phyloP scores from a whole-genome alignment of 768 basidiomycete species.

The Gyrodon lividus region DNA sequence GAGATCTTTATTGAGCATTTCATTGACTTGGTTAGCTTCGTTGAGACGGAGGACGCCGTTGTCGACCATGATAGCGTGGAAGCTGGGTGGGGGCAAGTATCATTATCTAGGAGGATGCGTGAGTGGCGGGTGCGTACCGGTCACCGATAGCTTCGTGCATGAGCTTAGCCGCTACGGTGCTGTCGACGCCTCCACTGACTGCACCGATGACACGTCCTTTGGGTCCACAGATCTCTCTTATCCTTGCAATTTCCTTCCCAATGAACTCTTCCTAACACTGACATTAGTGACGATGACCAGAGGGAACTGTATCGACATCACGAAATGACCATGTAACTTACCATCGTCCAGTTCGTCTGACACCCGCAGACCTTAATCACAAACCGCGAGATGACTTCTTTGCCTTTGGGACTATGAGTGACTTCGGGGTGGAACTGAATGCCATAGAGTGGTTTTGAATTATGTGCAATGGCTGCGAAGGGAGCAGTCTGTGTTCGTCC shows the following conservation, averaged over 20 bases:
- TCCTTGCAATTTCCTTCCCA: conserved; percentile 91
- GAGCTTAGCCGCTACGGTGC: conserved; percentile 95
- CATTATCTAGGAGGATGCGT: not conserved
- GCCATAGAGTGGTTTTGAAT: conserved; percentile 86
- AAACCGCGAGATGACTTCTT: conserved; percentile 85
- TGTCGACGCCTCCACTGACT: conserved; percentile 96
- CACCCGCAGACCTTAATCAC: conserved; percentile 84
- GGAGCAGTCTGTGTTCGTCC: conserved; percentile 86
- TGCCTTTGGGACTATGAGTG: conserved; percentile 88
- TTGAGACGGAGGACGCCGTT: conserved; percentile 94
- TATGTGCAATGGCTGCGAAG: conserved; percentile 90
- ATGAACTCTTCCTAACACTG: conserved; percentile 86
- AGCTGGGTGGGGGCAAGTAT: conserved; percentile 45
- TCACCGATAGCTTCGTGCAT: conserved; percentile 99
- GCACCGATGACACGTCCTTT: conserved; percentile 97
- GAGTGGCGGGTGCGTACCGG: conserved; percentile 49
- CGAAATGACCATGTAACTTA: conserved; percentile 28
- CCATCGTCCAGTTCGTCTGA: conserved; percentile 91
- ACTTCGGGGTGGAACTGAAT: conserved; percentile 99
- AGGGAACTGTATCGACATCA: conserved; percentile 5
- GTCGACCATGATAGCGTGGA: conserved; percentile 99
- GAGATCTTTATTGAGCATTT: conserved; percentile 90
- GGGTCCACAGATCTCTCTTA: conserved; percentile 90
- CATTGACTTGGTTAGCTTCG: conserved; percentile 87
- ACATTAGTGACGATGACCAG: not conserved